Evolutionary conservation across 805 yeast genomes (phyloP).

Genomic region (Ogataea nitratoaversa): DNA sequence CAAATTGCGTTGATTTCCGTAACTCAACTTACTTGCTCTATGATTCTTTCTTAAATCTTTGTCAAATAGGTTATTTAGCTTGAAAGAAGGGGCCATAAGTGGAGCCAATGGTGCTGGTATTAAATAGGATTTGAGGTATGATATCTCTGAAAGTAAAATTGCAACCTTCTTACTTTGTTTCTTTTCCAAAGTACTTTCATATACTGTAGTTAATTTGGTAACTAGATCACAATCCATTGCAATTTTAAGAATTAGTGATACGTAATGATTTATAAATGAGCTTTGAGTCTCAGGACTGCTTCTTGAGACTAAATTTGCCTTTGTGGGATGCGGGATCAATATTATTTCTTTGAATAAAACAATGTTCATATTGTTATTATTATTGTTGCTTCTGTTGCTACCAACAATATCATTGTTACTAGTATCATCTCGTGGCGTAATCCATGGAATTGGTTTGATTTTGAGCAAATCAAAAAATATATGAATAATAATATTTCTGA

Average conservation of each 20-base stretch:
- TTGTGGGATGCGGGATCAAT: conserved; percentile 12
- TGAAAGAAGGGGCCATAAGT: conserved; percentile 21
- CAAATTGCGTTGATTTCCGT: conserved; percentile 11
- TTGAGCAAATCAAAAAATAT: conserved; percentile 64
- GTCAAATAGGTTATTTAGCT: conserved; percentile 26
- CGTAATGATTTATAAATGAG: conserved; percentile 54
- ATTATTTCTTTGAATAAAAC: conserved; percentile 20
- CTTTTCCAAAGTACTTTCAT: conserved; percentile 36
- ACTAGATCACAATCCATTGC: conserved; percentile 55
- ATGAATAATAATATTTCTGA: conserved; percentile 65
- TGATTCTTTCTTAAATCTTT: conserved; percentile 26
- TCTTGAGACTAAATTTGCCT: conserved; percentile 12
- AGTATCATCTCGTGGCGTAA: conserved; percentile 13
- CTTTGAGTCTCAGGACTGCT: conserved; percentile 37
- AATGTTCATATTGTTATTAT: conserved; percentile 5
- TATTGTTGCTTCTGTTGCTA: no score
- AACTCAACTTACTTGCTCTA: conserved; percentile 1
- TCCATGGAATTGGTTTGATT: conserved; percentile 56
- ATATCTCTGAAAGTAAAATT: conserved; percentile 58
- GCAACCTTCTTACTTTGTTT: conserved; percentile 55
- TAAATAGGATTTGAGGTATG: conserved; percentile 47
- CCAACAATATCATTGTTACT: no score
- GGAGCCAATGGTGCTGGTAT: conserved; percentile 45
- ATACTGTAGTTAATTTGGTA: conserved; percentile 40
- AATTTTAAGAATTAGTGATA: conserved; percentile 54